Evolutionary conservation across 2,329 filamentous ascomycete genomes (phyloP), one percentile per base, ranked within the genome.

Genomic region (Geosmithia morbida): DNA sequence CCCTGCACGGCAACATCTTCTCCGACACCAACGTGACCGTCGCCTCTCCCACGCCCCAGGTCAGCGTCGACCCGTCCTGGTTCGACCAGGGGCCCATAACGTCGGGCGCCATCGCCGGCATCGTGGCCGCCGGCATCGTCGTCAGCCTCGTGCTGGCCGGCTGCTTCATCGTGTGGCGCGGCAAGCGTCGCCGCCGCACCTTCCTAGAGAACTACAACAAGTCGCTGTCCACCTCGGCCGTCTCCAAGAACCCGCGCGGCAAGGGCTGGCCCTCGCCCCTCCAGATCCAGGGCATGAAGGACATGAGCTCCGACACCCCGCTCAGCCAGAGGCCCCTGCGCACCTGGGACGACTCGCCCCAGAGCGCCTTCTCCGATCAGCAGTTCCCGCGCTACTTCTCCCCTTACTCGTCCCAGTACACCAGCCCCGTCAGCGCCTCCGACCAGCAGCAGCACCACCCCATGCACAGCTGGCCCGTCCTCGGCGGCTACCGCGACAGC

Each of bases 341-440:
- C 20, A 19, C 40, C 7, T 79, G 75, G 74, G 70, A 72, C 20
- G 71, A 75, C 51, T 77, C 70, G 22, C 77, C 68, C 0, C 53
- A 69, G 48, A 74, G 68, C 43, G 65, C 63, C 2, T 57, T 57
- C 42, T 65, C 65, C 2, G 66, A 70, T 43, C 61, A 61, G 50
- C 50, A 54, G 0, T 67, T 65, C 51, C 61, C 65, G 1, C 68
- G 65, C 7, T 77, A 79, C 59, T 70, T 78, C 52, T 79, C 75
- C 3, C 77, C 78, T 0, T 81, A 81, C 55, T 68, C 66, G 18
- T 78, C 75, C 41, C 73, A 77, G 50, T 80, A 71, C 60, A 76
- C 66, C 58, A 79, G 75, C 54, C 77, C 77, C 1, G 66, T 76
- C 50, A 74, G 66, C 47, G 69, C 62, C 0, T 61, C 59, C 1